phyloP scores from a whole-genome alignment of 306 rosid genomes.

The Quercus cerris region DNA sequence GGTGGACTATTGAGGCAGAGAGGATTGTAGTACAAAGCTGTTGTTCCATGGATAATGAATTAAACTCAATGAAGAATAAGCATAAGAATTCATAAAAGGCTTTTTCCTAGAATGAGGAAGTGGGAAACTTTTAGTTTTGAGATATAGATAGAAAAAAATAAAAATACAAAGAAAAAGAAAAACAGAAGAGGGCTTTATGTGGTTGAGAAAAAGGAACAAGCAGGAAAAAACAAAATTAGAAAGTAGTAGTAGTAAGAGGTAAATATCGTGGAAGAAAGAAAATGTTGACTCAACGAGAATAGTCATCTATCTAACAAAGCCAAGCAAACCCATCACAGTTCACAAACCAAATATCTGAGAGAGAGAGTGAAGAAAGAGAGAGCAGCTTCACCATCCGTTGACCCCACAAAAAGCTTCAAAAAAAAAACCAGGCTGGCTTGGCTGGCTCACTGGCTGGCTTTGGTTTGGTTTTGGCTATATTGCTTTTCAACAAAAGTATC shows the following conservation, averaged over 20 bases:
- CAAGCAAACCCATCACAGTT: no score
- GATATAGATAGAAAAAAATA: slow-evolving; percentile 4
- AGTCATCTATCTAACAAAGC: slow-evolving; percentile 25
- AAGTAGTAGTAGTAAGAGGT: not conserved
- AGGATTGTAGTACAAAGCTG: not conserved
- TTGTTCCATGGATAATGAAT: not conserved
- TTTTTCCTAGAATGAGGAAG: not conserved
- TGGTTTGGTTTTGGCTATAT: no score
- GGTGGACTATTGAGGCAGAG: not conserved
- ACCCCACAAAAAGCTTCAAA: slow-evolving; percentile 21
- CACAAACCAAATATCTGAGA: not conserved
- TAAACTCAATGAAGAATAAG: no score
- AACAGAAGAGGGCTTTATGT: not conserved
- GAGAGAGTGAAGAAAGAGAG: slow-evolving; percentile 12
- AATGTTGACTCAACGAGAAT: slow-evolving; percentile 37
- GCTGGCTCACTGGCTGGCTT: slow-evolving; percentile 10
- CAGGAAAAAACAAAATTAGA: not conserved
- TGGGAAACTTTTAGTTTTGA: no score
- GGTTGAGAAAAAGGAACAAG: slow-evolving; percentile 16
- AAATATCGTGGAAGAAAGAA: slow-evolving; percentile 14
- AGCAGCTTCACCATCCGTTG: slow-evolving; percentile 11
- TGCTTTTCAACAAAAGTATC: not conserved
- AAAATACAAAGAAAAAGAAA: not conserved
- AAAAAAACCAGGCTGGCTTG: slow-evolving; percentile 4
- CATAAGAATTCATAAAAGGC: not conserved